A percentile compares a stretch with the other conserved stretches of the same genome.
phyloP scores from a whole-genome alignment of 2,329 filamentous ascomycete genomes.

The Trichoderma harzianum region DNA sequence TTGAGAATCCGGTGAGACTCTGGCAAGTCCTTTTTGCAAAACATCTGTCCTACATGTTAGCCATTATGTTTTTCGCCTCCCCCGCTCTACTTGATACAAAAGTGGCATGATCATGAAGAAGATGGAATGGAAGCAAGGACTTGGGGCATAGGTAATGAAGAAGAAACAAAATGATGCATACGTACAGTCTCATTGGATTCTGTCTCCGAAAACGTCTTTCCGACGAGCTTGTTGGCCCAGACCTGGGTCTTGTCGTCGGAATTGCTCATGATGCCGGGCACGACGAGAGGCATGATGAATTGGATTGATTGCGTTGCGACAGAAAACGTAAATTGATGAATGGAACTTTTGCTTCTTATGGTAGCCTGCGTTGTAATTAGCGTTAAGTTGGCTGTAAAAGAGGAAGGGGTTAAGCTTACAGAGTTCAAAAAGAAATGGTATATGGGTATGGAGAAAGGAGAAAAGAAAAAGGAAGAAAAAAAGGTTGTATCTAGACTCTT shows the following conservation, averaged over 20 bases:
- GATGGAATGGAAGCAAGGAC: not conserved
- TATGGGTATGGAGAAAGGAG: too few relatives aligned
- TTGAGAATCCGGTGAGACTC: conserved; percentile 53
- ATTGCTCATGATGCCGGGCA: conserved; percentile 53
- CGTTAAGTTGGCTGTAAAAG: not conserved
- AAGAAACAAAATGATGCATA: conserved; percentile 31
- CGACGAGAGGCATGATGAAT: conserved; percentile 62
- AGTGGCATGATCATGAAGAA: not conserved
- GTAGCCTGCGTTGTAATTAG: not conserved
- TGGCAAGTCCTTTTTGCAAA: conserved; percentile 59
- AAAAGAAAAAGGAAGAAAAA: not conserved
- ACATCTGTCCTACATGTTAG: conserved; percentile 42
- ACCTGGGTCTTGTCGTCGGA: conserved; percentile 48
- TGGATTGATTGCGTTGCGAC: not conserved
- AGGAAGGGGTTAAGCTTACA: not conserved
- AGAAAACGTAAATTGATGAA: not conserved
- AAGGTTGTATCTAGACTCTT: not conserved
- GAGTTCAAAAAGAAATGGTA: not conserved
- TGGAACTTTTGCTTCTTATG: not conserved
- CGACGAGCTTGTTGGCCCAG: conserved; percentile 61
- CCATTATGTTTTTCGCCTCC: not conserved
- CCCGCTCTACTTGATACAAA: not conserved
- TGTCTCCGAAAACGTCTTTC: conserved; percentile 57
- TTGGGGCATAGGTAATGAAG: too few relatives aligned
- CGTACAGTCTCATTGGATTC: conserved; percentile 52